A percentile compares a stretch with the other conserved stretches of the same genome.
Evolutionary conservation across 2,329 filamentous ascomycete genomes (phyloP).

Genomic region (Beauveria sp.): DNA sequence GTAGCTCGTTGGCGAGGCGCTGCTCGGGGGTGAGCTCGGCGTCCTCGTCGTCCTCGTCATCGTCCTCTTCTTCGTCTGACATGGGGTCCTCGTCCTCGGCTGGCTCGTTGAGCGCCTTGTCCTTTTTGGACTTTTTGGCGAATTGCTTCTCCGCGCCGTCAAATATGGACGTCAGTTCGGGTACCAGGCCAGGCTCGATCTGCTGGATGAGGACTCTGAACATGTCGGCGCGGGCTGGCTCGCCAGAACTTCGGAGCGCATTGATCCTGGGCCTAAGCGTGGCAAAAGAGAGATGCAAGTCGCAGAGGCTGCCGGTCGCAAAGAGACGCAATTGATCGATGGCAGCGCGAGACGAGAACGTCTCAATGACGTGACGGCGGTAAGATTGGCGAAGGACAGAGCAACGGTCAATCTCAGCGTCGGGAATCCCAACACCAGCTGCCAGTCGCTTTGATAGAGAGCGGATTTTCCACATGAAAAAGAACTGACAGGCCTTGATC

Average conservation of each 20-base stretch:
- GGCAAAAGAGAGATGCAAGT: conserved; percentile 73
- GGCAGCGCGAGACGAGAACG: conserved; percentile 58
- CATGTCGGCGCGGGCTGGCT: conserved; percentile 21
- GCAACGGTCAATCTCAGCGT: conserved; percentile 53
- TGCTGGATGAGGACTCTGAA: conserved; percentile 52
- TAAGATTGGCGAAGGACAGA: conserved; percentile 48
- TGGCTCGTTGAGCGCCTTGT: conserved; percentile 50
- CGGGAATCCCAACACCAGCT: conserved; percentile 46
- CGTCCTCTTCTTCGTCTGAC: conserved; percentile 51
- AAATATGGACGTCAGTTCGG: conserved; percentile 70
- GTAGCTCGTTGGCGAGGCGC: conserved; percentile 56
- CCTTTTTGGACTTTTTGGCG: conserved; percentile 59
- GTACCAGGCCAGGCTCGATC: conserved; percentile 53
- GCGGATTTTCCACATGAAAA: conserved; percentile 90
- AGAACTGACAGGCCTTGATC: conserved; percentile 71
- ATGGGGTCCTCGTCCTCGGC: conserved; percentile 68
- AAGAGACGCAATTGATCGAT: conserved; percentile 73
- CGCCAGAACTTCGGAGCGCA: conserved; percentile 25
- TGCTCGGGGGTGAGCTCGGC: conserved; percentile 48
- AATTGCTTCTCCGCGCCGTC: conserved; percentile 67
- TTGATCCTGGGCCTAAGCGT: conserved; percentile 54
- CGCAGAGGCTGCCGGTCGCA: conserved; percentile 69
- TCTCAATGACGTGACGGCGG: conserved; percentile 56
- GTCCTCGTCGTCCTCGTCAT: conserved; percentile 48
- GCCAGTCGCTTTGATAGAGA: conserved; percentile 48